Conservation (phyloP, 2,329 filamentous ascomycete genomes). For the Cercospora nicotianae region DNA sequence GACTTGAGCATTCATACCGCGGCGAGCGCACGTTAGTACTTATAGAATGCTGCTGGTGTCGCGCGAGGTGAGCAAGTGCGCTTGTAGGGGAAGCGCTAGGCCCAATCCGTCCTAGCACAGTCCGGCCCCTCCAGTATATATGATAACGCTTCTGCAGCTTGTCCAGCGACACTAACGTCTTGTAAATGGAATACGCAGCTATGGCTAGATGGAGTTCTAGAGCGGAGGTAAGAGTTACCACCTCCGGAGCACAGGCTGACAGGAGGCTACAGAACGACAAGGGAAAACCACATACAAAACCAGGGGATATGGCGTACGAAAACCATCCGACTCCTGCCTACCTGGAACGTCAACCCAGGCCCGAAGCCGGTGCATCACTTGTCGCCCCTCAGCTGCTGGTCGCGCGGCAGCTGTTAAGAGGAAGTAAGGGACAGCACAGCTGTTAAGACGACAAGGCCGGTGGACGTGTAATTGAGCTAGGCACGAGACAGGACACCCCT, state of each 20-base stretch:
- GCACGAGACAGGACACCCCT: too few species aligned
- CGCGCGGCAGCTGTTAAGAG: too few species aligned
- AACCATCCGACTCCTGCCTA: too few species aligned
- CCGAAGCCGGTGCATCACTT: too few species aligned
- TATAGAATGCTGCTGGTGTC: neutral
- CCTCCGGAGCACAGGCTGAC: conserved; percentile 5
- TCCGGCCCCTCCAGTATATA: neutral
- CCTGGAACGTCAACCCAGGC: too few species aligned
- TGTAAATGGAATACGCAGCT: conserved; percentile 3
- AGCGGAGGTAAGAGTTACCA: conserved; percentile 4
- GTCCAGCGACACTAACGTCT: neutral
- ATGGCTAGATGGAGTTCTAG: conserved; percentile 4
- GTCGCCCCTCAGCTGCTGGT: too few species aligned
- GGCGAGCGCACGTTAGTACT: neutral
- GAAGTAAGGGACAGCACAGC: too few species aligned
- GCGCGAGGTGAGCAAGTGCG: neutral
- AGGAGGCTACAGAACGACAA: neutral
- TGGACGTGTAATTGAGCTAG: too few species aligned
- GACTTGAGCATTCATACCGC: neutral
- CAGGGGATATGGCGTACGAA: too few species aligned
- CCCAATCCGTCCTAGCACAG: neutral
- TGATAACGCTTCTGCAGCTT: neutral
- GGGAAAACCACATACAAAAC: too few species aligned
- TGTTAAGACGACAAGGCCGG: too few species aligned
- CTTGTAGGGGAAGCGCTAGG: neutral